These are phyloP conservation scores for Oidium heveae DNA, from an alignment of 2,329 filamentous ascomycete species.

Conservation along the genomic window DNA sequence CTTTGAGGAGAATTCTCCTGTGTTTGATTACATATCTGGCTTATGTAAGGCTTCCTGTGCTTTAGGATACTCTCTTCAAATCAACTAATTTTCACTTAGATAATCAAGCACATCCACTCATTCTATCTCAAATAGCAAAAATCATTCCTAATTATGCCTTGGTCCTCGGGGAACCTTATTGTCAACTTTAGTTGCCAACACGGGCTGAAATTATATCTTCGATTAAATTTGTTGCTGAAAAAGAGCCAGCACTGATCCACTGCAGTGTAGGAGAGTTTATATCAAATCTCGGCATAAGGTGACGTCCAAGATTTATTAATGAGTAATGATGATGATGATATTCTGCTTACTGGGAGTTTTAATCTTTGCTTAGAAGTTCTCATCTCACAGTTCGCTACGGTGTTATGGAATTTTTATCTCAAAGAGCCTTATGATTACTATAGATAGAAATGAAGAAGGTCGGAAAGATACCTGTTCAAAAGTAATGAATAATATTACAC, in stretches of 20 bases:
- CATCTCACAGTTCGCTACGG: too few species aligned
- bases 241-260: conserved; percentile 10
- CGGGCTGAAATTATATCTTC: conserved; percentile 39
- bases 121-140: conserved; percentile 42
- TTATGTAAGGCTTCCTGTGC: conserved; percentile 32
- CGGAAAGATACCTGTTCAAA: too few species aligned
- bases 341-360: too few species aligned
- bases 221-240: conserved; percentile 19
- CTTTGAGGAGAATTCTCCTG: conserved; percentile 85
- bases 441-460: too few species aligned
- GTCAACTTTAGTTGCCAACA: conserved; percentile 51
- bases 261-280: conserved; percentile 4
- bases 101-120: conserved; percentile 39
- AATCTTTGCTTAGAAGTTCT: too few species aligned
- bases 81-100: conserved; percentile 18
- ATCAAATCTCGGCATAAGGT: too few species aligned
- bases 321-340: too few species aligned
- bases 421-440: too few species aligned
- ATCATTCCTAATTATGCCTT: conserved; percentile 47
- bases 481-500: too few species aligned
- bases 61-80: background rate
- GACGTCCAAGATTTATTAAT: too few species aligned
- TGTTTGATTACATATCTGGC: conserved; percentile 73
- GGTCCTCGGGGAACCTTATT: conserved; percentile 44
- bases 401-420: too few species aligned